phyloP scores from a whole-genome alignment of 2,329 filamentous ascomycete genomes.

The Cercospora brassicicola region DNA sequence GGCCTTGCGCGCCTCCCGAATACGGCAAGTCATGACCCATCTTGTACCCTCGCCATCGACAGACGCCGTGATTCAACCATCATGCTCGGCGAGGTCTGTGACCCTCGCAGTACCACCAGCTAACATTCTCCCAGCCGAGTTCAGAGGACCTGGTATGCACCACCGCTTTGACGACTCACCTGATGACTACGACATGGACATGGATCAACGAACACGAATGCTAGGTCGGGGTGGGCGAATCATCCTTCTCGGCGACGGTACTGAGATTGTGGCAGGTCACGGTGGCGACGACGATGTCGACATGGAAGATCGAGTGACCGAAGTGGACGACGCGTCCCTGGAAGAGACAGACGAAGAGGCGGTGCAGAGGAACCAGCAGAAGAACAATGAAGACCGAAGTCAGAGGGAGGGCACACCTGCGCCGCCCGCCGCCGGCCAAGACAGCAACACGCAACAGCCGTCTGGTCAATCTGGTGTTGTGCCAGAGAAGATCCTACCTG shows the following conservation, averaged over 20 bases:
- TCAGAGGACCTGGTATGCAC: conserved; percentile 53
- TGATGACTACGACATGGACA: conserved; percentile 70
- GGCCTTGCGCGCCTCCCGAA: conserved; percentile 96
- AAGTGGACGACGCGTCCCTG: conserved; percentile 57
- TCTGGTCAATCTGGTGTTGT: conserved; percentile 17
- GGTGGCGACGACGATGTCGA: conserved; percentile 64
- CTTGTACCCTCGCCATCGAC: conserved; percentile 13
- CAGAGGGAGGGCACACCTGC: conserved; percentile 55
- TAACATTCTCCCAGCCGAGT: conserved; percentile 47
- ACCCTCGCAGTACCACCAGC: conserved; percentile 18
- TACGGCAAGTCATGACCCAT: conserved; percentile 77
- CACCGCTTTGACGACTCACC: conserved; percentile 53
- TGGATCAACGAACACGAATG: conserved; percentile 65
- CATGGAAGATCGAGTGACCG: conserved; percentile 74
- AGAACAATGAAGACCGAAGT: conserved; percentile 37
- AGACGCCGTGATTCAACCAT: neutral
- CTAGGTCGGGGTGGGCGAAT: conserved; percentile 75
- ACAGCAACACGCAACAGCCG: conserved; percentile 34
- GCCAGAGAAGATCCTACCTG: conserved; percentile 28
- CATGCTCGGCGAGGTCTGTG: neutral
- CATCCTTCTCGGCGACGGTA: conserved; percentile 93
- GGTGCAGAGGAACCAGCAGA: conserved; percentile 64
- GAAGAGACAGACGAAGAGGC: conserved; percentile 83
- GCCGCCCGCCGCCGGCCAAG: conserved; percentile 36
- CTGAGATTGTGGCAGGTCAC: conserved; percentile 84